phyloP scores from a whole-genome alignment of 2,329 filamentous ascomycete genomes.

The Fusarium udum region DNA sequence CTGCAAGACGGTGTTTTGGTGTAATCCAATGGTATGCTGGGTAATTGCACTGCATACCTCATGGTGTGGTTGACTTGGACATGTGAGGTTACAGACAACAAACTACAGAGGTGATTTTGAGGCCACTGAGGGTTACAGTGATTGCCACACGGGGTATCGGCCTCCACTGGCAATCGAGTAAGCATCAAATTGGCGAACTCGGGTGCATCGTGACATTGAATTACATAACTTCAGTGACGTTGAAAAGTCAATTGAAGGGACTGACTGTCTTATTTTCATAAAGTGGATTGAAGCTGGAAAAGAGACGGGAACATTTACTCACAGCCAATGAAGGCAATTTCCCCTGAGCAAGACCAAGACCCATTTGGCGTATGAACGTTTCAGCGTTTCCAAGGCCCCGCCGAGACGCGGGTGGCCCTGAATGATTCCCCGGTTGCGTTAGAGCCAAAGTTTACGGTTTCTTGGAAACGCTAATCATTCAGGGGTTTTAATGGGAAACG shows the following conservation, averaged over 20 bases:
- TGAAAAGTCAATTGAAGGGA: neutral
- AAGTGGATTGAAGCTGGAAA: neutral
- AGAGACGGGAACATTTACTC: neutral
- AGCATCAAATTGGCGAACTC: neutral
- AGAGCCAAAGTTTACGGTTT: constrained; percentile 24
- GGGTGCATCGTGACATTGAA: neutral
- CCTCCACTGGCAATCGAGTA: neutral
- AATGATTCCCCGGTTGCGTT: constrained; percentile 29
- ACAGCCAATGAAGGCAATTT: constrained; percentile 11
- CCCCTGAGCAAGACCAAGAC: constrained; percentile 28
- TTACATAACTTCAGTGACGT: neutral
- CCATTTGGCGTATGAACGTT: constrained; percentile 25
- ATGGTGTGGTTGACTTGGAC: neutral
- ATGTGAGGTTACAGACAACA: neutral
- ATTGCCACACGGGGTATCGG: neutral
- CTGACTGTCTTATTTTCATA: neutral
- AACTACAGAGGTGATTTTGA: neutral
- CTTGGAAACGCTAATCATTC: constrained; percentile 30
- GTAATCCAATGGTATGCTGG: constrained; percentile 12
- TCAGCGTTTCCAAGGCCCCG: constrained; percentile 18
- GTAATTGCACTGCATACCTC: constrained; percentile 23
- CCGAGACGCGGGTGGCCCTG: constrained; percentile 23
- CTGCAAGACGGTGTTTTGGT: neutral
- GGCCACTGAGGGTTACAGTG: constrained; percentile 1
- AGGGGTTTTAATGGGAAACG: constrained; percentile 35